Evolutionary conservation across 768 basidiomycete species (phyloP), one percentile per base, ranked within the genome.

Genomic region (Mrakia hoshinonis): DNA sequence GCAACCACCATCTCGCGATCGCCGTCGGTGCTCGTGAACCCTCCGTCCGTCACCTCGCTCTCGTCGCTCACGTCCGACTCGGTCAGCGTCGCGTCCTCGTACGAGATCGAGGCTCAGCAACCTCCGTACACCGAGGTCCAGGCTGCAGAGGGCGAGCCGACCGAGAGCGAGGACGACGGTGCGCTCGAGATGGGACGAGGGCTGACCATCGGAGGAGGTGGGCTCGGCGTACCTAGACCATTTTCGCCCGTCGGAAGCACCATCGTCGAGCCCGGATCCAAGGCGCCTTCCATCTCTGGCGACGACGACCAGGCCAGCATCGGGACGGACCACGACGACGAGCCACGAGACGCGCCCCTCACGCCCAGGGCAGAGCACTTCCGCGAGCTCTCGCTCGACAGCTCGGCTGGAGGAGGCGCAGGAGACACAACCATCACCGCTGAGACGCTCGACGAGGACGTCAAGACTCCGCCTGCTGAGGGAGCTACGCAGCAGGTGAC

Each of bases 81-180:
- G 43, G 48, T 46, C 48, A 36, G 31, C 7, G 64, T 66, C 22
- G 64, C 64, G 6, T 66, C 64, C 26, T 66, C 64, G 15, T 66
- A 66, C 48, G 18, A 34, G 1, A 66, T 66, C 31, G 64, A 66
- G 34, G 12, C 64, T 36, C 64, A 66, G 48, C 64, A 66, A n/a
- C 64, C 64, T 5, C 64, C 64, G 11, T 66, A 66, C 31, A 66
- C 64, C 4, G 64, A 66, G 29, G 64, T 66, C 15, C 46, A 49
- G 34, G 64, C 29, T 18, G 64, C 48, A 4, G 64, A 51, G 46
- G 47, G 48, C 12, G 64, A 66, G 1, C 18, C 15, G 29, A 47
- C 47, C 26, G 64, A 31, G 5, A 31, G 46, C 15, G 34, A 36
- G 20, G 34, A 61, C 34, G 58, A 61, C 36, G 34, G 36, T 15